Percentiles rank a stretch among this genome's conserved stretches.
phyloP scores from a whole-genome alignment of 78 protist genomes.

The slime mould (Dictyostelium discoideum) region DNA sequence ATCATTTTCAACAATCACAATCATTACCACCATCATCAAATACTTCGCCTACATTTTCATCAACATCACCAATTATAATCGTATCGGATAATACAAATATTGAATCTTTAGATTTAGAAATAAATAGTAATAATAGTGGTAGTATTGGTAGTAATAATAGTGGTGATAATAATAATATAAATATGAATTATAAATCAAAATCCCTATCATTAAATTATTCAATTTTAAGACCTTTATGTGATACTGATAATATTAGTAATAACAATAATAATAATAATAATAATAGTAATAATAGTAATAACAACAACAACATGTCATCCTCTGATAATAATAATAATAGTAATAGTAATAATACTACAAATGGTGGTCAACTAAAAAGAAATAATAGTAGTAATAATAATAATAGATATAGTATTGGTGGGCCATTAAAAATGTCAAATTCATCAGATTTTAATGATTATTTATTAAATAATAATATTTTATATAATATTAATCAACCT shows the following conservation, averaged over 20 bases:
- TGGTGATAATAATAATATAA: neutral
- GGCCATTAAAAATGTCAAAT: neutral
- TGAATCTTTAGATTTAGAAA: constrained; percentile 1
- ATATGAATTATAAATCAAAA: constrained; percentile 1
- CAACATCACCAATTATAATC: neutral
- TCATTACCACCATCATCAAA: constrained; percentile 14
- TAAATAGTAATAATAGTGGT: neutral
- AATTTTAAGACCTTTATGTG: neutral
- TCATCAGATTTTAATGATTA: neutral
- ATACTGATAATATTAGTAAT: neutral
- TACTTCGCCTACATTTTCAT: neutral
- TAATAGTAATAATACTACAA: neutral
- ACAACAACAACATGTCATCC: neutral
- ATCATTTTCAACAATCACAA: neutral
- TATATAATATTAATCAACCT: neutral
- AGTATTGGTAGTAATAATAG: neutral
- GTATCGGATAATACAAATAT: neutral
- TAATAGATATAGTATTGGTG: neutral
- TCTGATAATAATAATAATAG: neutral
- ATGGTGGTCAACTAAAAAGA: neutral
- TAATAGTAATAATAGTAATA: neutral
- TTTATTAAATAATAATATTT: neutral
- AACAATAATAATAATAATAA: neutral
- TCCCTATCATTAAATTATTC: neutral
- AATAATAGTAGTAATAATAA: neutral